phyloP scores from a whole-genome alignment of 176 grass and related monocot genomes.

The Musa acuminata region DNA sequence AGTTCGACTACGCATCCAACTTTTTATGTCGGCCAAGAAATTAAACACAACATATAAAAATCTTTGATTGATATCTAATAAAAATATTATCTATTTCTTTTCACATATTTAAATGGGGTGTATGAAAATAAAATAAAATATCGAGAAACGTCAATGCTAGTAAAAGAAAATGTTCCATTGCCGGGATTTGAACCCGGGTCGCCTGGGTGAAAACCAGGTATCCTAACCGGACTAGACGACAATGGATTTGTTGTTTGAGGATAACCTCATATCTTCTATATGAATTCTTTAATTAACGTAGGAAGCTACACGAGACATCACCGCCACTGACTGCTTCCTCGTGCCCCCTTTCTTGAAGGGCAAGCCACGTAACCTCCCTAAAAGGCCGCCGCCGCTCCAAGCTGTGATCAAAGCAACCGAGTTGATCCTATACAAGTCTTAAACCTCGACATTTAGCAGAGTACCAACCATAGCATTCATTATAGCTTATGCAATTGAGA shows the following conservation, averaged over 20 bases:
- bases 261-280: no score
- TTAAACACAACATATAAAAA: no score
- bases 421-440: neutral
- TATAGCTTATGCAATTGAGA: constrained; percentile 61
- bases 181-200: constrained; percentile 16
- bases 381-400: neutral
- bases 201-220: constrained; percentile 88
- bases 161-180: neutral
- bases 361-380: no score
- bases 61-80: no score
- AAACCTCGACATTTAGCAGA: neutral
- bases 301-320: no score
- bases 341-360: neutral
- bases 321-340: no score
- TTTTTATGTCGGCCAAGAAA: no score
- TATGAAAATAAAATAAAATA: neutral
- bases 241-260: constrained; percentile 19
- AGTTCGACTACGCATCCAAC: no score
- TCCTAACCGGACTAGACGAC: constrained; percentile 90
- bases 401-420: neutral
- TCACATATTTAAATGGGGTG: no score
- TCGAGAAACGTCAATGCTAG: neutral
- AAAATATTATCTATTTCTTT: no score
- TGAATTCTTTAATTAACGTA: no score
- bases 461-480: constrained; percentile 53